Percentiles rank a stretch among this genome's conserved stretches.
phyloP scores from a whole-genome alignment of 305 asterid genomes.

The Solanum aculeatissimum region DNA sequence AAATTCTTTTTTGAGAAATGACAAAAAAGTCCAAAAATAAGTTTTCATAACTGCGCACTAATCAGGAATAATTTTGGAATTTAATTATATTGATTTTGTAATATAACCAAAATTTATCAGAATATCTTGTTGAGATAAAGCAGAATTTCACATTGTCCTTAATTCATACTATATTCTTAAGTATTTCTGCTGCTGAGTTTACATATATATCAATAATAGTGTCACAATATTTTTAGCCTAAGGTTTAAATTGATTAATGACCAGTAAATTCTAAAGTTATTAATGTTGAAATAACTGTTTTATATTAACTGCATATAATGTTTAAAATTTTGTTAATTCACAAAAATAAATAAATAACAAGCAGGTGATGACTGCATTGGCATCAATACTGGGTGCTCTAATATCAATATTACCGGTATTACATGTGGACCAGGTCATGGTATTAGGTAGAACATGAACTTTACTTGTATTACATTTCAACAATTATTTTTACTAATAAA shows the following conservation, averaged over 20 bases:
- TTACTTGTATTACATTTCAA: neutral
- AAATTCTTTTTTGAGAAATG: neutral
- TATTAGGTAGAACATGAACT: neutral
- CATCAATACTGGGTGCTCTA: conserved; percentile 1
- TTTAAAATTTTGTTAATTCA: neutral
- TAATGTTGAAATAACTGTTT: neutral
- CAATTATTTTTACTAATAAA: neutral
- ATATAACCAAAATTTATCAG: neutral
- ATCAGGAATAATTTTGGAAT: neutral
- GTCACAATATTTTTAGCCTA: neutral
- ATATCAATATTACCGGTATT: neutral
- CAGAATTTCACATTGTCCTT: neutral
- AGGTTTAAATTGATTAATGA: neutral
- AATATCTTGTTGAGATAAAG: neutral
- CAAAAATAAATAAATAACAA: neutral
- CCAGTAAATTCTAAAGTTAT: neutral
- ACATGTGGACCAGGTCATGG: conserved; percentile 16
- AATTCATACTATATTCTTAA: neutral
- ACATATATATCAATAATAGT: neutral
- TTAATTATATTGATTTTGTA: neutral
- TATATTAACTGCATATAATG: neutral
- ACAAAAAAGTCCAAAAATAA: neutral
- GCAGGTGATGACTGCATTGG: conserved; percentile 17
- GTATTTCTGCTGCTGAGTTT: neutral
- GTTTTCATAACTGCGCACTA: neutral